These are phyloP conservation scores for Metschnikowia vanudenii DNA, from an alignment of 805 yeast species.

Conservation along the genomic window DNA sequence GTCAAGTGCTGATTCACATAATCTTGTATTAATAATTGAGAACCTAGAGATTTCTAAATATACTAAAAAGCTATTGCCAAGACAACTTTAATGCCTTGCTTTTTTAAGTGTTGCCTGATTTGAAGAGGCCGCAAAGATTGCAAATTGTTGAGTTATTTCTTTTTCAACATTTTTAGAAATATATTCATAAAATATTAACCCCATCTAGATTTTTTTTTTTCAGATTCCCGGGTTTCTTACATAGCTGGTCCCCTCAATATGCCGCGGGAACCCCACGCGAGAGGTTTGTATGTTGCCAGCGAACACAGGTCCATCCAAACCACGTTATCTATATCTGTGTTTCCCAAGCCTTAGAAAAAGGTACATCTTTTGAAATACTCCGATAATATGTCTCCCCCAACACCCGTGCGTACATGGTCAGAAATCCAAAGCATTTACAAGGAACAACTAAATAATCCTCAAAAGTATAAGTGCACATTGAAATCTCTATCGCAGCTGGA, in stretches of 20 bases:
- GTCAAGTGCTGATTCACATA: constrained; percentile 59
- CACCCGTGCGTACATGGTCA: constrained; percentile 34
- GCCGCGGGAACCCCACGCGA: neutral
- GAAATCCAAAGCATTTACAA: constrained; percentile 30
- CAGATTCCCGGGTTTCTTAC: no score
- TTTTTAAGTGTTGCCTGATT: no score
- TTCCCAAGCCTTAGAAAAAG: neutral
- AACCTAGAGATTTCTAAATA: neutral
- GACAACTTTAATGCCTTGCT: neutral
- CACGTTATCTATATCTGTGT: neutral
- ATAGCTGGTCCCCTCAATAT: neutral
- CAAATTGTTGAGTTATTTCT: neutral
- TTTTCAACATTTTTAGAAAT: no score
- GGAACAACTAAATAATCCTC: constrained; percentile 29
- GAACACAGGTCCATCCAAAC: neutral
- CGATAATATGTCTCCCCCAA: constrained; percentile 42
- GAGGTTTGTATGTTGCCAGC: neutral
- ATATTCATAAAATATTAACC: no score
- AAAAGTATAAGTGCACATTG: constrained; percentile 33
- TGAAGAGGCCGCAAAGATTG: neutral
- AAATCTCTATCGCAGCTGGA: constrained; percentile 40
- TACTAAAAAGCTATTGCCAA: neutral
- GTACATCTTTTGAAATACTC: neutral
- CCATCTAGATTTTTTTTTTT: no score
- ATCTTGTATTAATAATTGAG: no score